Evolutionary conservation across 1,284 basidiomycete genomes (phyloP).

Genomic region (Coniophora puteana): DNA sequence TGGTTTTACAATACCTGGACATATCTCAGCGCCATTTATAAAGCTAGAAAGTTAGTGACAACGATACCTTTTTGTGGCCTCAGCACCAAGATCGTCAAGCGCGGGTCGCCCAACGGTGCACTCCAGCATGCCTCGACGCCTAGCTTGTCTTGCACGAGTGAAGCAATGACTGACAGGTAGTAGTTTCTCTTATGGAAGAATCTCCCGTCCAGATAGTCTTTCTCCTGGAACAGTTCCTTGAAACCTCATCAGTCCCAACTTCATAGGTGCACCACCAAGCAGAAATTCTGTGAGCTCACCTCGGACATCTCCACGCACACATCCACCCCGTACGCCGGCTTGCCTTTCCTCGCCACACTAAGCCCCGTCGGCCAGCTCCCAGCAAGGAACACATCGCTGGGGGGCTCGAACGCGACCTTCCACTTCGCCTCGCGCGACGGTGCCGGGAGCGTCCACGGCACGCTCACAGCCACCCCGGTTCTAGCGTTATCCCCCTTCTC

Average conservation of each 20-base stretch:
- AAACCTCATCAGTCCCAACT: constrained; percentile 8
- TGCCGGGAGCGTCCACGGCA: constrained; percentile 63
- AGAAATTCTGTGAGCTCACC: constrained; percentile 42
- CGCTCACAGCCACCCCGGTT: constrained; percentile 47
- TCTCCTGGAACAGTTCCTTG: constrained; percentile 87
- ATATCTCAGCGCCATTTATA: constrained; percentile 8
- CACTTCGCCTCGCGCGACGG: constrained; percentile 72
- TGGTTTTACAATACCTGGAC: constrained; percentile 47
- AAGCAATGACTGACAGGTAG: constrained; percentile 82
- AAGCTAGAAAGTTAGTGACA: constrained; percentile 17
- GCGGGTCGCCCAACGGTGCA: constrained; percentile 60
- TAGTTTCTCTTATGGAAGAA: constrained; percentile 94
- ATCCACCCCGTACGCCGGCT: constrained; percentile 71
- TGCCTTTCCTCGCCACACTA: constrained; percentile 63
- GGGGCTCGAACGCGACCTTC: constrained; percentile 71
- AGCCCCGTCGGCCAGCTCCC: constrained; percentile 77
- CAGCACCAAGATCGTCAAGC: constrained; percentile 67
- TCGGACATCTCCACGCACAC: constrained; percentile 85
- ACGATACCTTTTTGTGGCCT: constrained; percentile 49
- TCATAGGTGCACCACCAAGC: constrained; percentile 1
- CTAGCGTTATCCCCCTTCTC: no score
- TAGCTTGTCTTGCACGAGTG: constrained; percentile 49
- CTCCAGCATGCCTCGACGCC: constrained; percentile 59
- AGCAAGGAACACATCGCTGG: constrained; percentile 62
- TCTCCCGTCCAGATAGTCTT: constrained; percentile 88